phyloP scores from a whole-genome alignment of 257 asterid species.

The Plantago ovata region DNA sequence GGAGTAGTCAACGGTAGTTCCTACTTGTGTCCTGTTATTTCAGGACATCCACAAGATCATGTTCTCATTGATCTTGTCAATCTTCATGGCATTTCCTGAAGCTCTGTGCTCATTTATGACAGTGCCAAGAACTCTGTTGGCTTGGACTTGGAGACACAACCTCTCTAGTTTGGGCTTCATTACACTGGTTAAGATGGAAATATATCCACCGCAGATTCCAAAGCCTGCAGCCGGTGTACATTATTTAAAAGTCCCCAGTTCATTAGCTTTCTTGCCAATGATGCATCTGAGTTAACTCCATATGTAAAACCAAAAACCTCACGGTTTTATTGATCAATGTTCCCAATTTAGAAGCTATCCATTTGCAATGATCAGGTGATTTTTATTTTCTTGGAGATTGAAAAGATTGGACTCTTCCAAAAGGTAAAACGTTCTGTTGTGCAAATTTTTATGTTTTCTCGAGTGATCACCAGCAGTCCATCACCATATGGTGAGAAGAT shows the following conservation, averaged over 20 bases:
- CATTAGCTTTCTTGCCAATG: conserved; percentile 26
- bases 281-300: conserved; percentile 21
- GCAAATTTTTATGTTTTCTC: conserved; percentile 31
- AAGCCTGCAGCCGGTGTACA: conserved; percentile 25
- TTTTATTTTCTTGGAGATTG: conserved; percentile 24
- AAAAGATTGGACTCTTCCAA: conserved; percentile 21
- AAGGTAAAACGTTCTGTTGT: conserved; percentile 17
- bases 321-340: conserved; percentile 24
- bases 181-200: conserved; percentile 26
- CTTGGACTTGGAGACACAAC: conserved; percentile 1
- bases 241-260: conserved; percentile 22
- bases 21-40: conserved; percentile 7
- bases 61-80: background rate
- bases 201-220: conserved; percentile 15
- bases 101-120: conserved; percentile 22
- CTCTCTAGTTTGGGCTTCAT: conserved; percentile 21
- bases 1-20: background rate
- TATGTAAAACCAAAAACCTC: conserved; percentile 8
- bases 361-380: conserved; percentile 7
- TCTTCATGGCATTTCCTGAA: background rate
- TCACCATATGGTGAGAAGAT: conserved; percentile 26
- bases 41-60: conserved; percentile 21
- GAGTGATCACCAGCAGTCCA: conserved; percentile 28
- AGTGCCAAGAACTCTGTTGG: conserved; percentile 20
- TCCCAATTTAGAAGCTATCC: conserved; percentile 18